Conservation (phyloP, 2,329 filamentous ascomycete species). For the Colletotrichum tropicicola region DNA sequence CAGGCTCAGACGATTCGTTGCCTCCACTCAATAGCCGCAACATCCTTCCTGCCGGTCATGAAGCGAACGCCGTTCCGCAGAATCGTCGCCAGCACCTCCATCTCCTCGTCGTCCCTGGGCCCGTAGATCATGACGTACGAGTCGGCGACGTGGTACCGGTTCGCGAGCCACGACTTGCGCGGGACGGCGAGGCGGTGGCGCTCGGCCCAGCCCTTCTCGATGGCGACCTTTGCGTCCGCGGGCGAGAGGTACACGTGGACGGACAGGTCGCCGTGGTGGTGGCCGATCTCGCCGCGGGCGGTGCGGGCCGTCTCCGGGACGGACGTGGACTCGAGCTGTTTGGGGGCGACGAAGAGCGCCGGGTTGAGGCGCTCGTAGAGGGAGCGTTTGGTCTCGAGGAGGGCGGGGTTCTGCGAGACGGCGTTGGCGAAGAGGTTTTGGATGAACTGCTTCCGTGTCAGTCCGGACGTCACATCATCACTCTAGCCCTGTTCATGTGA, state of each 20-base stretch:
- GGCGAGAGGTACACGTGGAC: slow-evolving; percentile 48
- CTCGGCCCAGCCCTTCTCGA: slow-evolving; percentile 49
- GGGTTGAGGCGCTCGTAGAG: slow-evolving; percentile 41
- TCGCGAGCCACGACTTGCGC: neutral
- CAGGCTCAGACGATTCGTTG: neutral
- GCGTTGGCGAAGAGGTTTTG: slow-evolving; percentile 24
- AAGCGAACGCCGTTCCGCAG: neutral
- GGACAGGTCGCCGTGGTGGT: slow-evolving; percentile 50
- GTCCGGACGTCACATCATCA: neutral
- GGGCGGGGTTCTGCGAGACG: slow-evolving; percentile 36
- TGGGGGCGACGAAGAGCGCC: slow-evolving; percentile 37
- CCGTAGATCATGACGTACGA: slow-evolving; percentile 51
- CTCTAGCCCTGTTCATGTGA: neutral
- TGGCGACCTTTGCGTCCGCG: slow-evolving; percentile 44
- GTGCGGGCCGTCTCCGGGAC: neutral
- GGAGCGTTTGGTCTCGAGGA: slow-evolving; percentile 39
- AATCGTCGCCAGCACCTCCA: slow-evolving; percentile 32
- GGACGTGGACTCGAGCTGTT: neutral
- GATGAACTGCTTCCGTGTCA: neutral
- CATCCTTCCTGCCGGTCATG: slow-evolving; percentile 22
- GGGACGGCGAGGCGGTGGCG: slow-evolving; percentile 46
- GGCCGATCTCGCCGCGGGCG: slow-evolving; percentile 43
- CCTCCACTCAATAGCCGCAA: slow-evolving; percentile 13
- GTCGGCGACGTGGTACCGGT: slow-evolving; percentile 30
- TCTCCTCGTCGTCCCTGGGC: slow-evolving; percentile 46